Evolutionary conservation across 768 basidiomycete genomes (phyloP), one percentile per base, ranked within the genome.

Genomic region (Boletus fagicola): DNA sequence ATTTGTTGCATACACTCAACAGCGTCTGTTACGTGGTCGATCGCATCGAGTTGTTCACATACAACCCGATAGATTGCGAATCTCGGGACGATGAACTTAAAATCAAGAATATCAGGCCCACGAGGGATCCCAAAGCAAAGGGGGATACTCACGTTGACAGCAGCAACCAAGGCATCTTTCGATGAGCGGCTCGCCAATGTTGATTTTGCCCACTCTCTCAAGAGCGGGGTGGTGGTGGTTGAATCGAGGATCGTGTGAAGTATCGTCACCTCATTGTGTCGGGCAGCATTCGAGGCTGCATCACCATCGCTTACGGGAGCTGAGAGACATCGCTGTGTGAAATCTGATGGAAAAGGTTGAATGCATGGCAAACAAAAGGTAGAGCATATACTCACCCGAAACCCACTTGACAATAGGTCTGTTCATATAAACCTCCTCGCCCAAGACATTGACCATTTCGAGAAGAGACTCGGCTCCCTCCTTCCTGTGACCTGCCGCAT

Each of bases 1-100:
- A 62, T 52, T 52, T 45, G 36, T 5, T 33, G 40, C 46, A 55
- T 43, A 47, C 60, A 61, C 11, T 54, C 36, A 12, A 28, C 13
- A 1, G 46, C 57, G 0, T 61, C 49, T 4, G 2, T 16, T 30
- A 53, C 0, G 4, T 16, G 9, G 16, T 35, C 43, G 4, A 24
- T 13, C 13, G 1, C 22, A n/a, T 45, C 53, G 2, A 60, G 48
- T 4, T 11, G 15, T 16, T 53, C 56, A 28, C 51, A 60, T 4
- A 60, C 4, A 1, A 10, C 52, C 4, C 16, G 48, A n/a, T 53
- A 60, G 3, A 60, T n/a, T 3, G 5, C 1, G 11, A 53, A 49
- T 13, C 44, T 44, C 9, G 59, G 42, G 3, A 38, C 2, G n/a
- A 11, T 40, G 20, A 56, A 51, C 58, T 59, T 8, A 11, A 20